Conservation (phyloP, 1,284 basidiomycete genomes). For the Lignosus rhinocerotis region DNA sequence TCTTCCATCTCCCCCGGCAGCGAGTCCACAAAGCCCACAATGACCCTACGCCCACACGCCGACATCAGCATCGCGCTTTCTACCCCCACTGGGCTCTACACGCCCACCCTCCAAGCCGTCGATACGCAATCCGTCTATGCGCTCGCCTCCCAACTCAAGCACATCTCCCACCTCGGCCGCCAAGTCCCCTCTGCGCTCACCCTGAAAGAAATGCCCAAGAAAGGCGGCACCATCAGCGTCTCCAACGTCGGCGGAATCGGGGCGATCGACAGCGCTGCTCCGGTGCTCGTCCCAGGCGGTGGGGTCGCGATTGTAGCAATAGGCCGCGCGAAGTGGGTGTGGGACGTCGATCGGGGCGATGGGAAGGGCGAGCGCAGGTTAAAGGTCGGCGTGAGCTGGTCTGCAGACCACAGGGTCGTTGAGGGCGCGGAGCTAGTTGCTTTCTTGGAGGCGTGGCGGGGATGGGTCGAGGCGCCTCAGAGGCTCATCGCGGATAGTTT, state of each 20-base stretch:
- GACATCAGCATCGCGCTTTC: slow-evolving; percentile 79
- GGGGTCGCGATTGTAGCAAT: slow-evolving; percentile 91
- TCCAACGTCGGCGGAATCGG: slow-evolving; percentile 86
- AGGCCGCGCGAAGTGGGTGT: slow-evolving; percentile 83
- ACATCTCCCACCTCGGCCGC: slow-evolving; percentile 65
- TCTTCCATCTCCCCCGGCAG: slow-evolving; percentile 56
- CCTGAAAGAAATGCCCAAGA: slow-evolving; percentile 62
- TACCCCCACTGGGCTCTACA: slow-evolving; percentile 85
- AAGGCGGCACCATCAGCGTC: slow-evolving; percentile 83
- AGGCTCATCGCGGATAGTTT: slow-evolving; percentile 67
- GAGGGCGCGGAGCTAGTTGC: slow-evolving; percentile 92
- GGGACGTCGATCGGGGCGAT: slow-evolving; percentile 57
- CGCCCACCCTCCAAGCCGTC: slow-evolving; percentile 74
- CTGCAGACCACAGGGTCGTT: slow-evolving; percentile 88
- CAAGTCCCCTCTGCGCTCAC: slow-evolving; percentile 65
- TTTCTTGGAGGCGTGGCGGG: slow-evolving; percentile 89
- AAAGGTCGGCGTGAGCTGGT: slow-evolving; percentile 81
- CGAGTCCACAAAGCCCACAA: slow-evolving; percentile 49
- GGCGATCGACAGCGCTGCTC: slow-evolving; percentile 68
- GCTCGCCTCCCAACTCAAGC: slow-evolving; percentile 64
- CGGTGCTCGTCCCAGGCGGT: slow-evolving; percentile 85
- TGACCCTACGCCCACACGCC: slow-evolving; percentile 68
- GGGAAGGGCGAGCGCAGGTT: slow-evolving; percentile 61
- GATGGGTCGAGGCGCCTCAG: slow-evolving; percentile 80
- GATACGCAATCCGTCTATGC: slow-evolving; percentile 63